Percentiles rank a stretch among this genome's conserved stretches.
These are phyloP conservation scores for Pythium dissotocum DNA, from an alignment of 352 stramenopile genomes.

Conservation along the genomic window DNA sequence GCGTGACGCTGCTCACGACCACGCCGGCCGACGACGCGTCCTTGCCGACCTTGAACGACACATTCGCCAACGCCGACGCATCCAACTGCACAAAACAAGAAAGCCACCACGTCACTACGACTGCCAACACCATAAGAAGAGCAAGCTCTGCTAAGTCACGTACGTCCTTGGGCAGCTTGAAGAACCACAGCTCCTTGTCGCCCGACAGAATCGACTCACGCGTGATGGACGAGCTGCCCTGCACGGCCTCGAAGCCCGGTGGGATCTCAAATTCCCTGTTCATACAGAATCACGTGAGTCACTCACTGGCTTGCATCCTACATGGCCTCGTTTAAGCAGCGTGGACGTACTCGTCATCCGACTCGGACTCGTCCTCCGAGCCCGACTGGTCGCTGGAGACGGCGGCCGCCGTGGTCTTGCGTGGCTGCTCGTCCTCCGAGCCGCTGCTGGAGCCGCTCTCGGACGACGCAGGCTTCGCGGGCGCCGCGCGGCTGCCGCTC, in stretches of 20 bases:
- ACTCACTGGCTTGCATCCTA: neutral
- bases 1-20: conserved; percentile 44
- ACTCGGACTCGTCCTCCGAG: conserved; percentile 23
- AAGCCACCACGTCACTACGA: neutral
- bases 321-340: neutral
- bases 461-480: conserved; percentile 40
- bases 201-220: conserved; percentile 59
- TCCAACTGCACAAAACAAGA: conserved; percentile 46
- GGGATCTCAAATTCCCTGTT: conserved; percentile 83
- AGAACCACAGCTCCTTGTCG: conserved; percentile 88
- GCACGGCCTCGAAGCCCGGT: conserved; percentile 63
- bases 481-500: conserved; percentile 39
- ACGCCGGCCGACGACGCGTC: conserved; percentile 29
- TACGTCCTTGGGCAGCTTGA: conserved; percentile 83
- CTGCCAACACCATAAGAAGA: neutral
- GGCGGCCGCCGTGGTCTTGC: neutral
- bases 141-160: conserved; percentile 17
- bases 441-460: conserved; percentile 19
- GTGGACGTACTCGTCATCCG: conserved; percentile 24
- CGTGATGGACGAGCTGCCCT: conserved; percentile 56
- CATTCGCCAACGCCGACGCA: conserved; percentile 63
- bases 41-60: conserved; percentile 66
- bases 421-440: conserved; percentile 21
- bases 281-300: neutral
- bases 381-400: conserved; percentile 15